Percentiles rank a stretch among this genome's conserved stretches.
These are phyloP conservation scores for Vittaforma corneae DNA, from an alignment of 371 early-diverging fungal species.

Conservation along the genomic window DNA sequence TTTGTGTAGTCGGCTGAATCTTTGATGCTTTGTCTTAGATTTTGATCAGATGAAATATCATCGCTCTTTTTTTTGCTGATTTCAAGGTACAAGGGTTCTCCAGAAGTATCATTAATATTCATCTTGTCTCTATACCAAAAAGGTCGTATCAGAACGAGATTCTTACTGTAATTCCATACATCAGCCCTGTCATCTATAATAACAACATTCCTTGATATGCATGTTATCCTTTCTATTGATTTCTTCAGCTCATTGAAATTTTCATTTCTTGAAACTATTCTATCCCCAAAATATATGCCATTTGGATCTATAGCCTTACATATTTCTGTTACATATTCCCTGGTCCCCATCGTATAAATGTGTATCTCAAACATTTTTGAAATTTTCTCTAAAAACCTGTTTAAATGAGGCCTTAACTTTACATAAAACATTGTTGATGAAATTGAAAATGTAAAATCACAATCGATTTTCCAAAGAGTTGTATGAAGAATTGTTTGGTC, in stretches of 20 bases:
- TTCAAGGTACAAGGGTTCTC: constrained; percentile 12
- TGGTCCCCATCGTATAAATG: constrained; percentile 95
- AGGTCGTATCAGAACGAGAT: constrained; percentile 50
- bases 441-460: constrained; percentile 21
- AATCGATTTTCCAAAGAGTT: constrained; percentile 61
- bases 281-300: constrained; percentile 66
- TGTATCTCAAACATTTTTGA: constrained; percentile 70
- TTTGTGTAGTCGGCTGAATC: neutral
- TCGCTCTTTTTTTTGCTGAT: neutral
- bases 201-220: constrained; percentile 83
- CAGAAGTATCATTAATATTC: constrained; percentile 53
- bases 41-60: neutral
- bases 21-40: neutral
- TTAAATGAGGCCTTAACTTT: constrained; percentile 64
- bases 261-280: constrained; percentile 87
- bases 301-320: constrained; percentile 75
- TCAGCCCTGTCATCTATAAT: constrained; percentile 91
- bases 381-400: constrained; percentile 66
- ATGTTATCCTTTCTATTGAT: constrained; percentile 71
- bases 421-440: constrained; percentile 35
- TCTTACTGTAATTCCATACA: constrained; percentile 67
- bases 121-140: constrained; percentile 43
- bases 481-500: constrained; percentile 98
- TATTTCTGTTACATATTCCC: constrained; percentile 78
- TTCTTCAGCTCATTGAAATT: constrained; percentile 69